These are phyloP conservation scores for Discostella stelligera DNA, from an alignment of 352 stramenopile genomes.

Conservation along the genomic window DNA sequence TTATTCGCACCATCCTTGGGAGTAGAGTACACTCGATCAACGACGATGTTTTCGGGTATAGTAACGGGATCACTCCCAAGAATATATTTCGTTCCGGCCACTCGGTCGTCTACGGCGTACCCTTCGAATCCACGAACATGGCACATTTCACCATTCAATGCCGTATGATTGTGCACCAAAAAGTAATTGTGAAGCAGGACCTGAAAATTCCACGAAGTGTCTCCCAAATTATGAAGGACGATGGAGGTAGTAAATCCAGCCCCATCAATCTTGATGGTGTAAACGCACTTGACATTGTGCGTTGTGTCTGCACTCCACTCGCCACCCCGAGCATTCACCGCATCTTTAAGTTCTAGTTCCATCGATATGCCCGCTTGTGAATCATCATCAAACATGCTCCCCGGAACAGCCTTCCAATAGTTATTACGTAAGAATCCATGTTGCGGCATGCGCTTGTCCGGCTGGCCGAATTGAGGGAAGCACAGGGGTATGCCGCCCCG, in stretches of 20 bases:
- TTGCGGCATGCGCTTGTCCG: slow-evolving; percentile 81
- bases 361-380: slow-evolving; percentile 59
- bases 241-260: slow-evolving; percentile 87
- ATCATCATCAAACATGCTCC: slow-evolving; percentile 55
- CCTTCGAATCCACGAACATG: slow-evolving; percentile 88
- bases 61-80: slow-evolving; percentile 78
- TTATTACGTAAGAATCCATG: slow-evolving; percentile 91
- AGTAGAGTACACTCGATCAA: slow-evolving; percentile 85
- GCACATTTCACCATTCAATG: slow-evolving; percentile 67
- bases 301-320: slow-evolving; percentile 57
- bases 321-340: slow-evolving; percentile 53
- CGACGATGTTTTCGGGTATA: slow-evolving; percentile 88
- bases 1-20: slow-evolving; percentile 32
- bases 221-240: slow-evolving; percentile 88
- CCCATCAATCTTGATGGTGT: slow-evolving; percentile 87
- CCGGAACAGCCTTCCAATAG: slow-evolving; percentile 68
- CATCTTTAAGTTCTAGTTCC: slow-evolving; percentile 68
- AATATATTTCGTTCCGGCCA: slow-evolving; percentile 79
- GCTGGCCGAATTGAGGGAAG: slow-evolving; percentile 95
- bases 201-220: slow-evolving; percentile 88
- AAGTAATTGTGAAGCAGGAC: slow-evolving; percentile 94
- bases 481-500: slow-evolving; percentile 93
- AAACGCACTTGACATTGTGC: slow-evolving; percentile 87
- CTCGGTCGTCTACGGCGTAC: slow-evolving; percentile 88
- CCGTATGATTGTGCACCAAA: slow-evolving; percentile 81